phyloP scores from a whole-genome alignment of 2,329 filamentous ascomycete species.

The Epichloe coenophiala region DNA sequence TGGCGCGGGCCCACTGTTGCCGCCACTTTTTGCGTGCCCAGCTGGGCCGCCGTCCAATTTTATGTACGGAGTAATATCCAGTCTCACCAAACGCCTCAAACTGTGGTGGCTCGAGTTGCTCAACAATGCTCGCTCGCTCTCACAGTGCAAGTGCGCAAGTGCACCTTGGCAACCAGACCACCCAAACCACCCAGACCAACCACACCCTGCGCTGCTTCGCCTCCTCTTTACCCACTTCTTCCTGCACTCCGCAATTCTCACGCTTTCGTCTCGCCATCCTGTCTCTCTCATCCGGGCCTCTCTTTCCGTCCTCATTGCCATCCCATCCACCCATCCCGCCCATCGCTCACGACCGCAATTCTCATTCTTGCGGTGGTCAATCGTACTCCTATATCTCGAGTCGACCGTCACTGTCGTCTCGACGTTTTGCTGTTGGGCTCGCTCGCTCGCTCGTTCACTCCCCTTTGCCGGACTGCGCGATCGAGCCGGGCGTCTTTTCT shows the following conservation, averaged over 20 bases:
- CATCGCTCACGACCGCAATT: conserved; percentile 2
- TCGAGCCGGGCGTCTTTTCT: not conserved
- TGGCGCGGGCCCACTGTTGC: too few species aligned
- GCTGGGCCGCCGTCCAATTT: too few species aligned
- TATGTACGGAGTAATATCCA: too few species aligned
- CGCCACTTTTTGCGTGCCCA: too few species aligned
- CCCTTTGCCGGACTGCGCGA: not conserved
- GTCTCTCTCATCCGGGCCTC: not conserved
- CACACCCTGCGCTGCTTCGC: conserved; percentile 1
- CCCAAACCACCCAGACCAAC: not conserved
- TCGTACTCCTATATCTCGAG: not conserved
- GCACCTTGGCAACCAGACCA: not conserved
- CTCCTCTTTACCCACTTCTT: conserved; percentile 6
- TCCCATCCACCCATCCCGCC: not conserved
- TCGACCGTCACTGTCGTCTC: not conserved
- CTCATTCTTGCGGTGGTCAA: too few species aligned
- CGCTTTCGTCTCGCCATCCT: not conserved
- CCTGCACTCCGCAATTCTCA: conserved; percentile 10
- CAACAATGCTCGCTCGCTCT: not conserved
- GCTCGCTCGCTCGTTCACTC: not conserved
- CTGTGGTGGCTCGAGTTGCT: not conserved
- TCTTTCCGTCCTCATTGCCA: conserved; percentile 1
- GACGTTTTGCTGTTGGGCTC: too few species aligned
- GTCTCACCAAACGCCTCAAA: too few species aligned
- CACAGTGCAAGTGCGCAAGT: not conserved